phyloP scores from a whole-genome alignment of 1,284 basidiomycete genomes.

The Papiliotrema flavescens region DNA sequence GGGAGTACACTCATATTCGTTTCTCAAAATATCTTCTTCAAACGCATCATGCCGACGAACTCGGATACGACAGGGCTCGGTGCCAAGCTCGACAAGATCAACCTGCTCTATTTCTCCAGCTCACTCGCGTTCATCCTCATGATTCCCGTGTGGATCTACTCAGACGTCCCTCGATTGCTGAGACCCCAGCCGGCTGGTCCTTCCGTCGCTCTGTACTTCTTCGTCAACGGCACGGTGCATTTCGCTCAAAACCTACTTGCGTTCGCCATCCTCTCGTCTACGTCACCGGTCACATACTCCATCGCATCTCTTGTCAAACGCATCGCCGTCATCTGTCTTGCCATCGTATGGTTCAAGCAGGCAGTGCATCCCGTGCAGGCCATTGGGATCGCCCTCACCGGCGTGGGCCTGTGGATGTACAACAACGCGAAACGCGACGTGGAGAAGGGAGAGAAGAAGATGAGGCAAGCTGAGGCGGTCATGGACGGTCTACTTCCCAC shows the following conservation, averaged over 20 bases:
- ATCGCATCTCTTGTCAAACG: conserved; percentile 98
- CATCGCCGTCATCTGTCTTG: conserved; percentile 95
- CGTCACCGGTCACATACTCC: conserved; percentile 97
- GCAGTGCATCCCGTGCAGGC: conserved; percentile 78
- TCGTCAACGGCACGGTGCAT: conserved; percentile 91
- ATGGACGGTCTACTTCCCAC: conserved; percentile 54
- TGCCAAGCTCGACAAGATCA: conserved; percentile 88
- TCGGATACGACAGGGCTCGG: conserved; percentile 24
- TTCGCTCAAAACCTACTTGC: conserved; percentile 97
- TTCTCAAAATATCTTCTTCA: conserved; percentile 98
- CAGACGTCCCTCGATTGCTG: conserved; percentile 58
- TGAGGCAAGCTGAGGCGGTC: conserved; percentile 76
- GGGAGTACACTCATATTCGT: conserved; percentile 95
- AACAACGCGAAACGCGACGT: conserved; percentile 90
- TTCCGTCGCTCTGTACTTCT: conserved; percentile 62
- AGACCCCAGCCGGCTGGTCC: conserved; percentile 16
- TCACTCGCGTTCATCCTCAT: conserved; percentile 89
- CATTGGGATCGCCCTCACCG: conserved; percentile 81
- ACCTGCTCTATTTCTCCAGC: conserved; percentile 93
- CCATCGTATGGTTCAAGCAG: conserved; percentile 96
- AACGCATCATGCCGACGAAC: conserved; percentile 83
- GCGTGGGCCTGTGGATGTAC: conserved; percentile 90
- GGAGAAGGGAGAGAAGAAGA: conserved; percentile 84
- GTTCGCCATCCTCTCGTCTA: conserved; percentile 90
- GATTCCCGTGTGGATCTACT: conserved; percentile 89